phyloP scores from a whole-genome alignment of 148 eudicot genomes.

The Fagopyrum esculentum region DNA sequence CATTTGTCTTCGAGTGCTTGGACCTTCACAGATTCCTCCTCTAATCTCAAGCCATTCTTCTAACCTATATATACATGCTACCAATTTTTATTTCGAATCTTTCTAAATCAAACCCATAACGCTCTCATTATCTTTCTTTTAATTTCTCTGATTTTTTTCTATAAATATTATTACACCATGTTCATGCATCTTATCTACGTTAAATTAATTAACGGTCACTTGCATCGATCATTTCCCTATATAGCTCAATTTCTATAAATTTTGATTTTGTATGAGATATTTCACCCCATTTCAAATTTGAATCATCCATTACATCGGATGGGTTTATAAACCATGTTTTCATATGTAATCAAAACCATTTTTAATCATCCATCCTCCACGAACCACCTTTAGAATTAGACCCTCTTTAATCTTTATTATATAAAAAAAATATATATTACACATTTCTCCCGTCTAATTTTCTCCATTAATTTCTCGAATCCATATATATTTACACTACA shows the following conservation, averaged over 20 bases:
- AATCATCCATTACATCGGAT: background rate
- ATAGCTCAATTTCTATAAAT: background rate
- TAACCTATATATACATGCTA: background rate
- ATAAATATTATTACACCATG: background rate
- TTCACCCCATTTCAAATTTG: background rate
- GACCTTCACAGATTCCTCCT: slow-evolving; percentile 9
- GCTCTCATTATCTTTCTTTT: background rate
- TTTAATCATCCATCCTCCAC: no score
- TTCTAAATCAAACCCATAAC: background rate
- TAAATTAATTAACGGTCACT: background rate
- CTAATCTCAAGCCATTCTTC: background rate
- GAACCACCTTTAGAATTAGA: no score
- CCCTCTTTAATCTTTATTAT: no score
- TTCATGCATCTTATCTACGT: background rate
- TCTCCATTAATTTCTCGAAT: no score
- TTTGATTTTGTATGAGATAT: background rate
- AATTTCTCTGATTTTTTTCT: background rate
- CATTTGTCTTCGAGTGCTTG: slow-evolving; percentile 2
- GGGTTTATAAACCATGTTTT: background rate
- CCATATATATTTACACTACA: no score
- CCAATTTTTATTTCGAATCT: background rate
- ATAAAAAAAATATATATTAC: no score
- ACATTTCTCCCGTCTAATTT: no score
- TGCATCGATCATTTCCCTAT: background rate
- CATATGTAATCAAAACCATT: background rate